Evolutionary conservation across 2,329 filamentous ascomycete genomes (phyloP).

Genomic region (Ascocoryne sarcoides): DNA sequence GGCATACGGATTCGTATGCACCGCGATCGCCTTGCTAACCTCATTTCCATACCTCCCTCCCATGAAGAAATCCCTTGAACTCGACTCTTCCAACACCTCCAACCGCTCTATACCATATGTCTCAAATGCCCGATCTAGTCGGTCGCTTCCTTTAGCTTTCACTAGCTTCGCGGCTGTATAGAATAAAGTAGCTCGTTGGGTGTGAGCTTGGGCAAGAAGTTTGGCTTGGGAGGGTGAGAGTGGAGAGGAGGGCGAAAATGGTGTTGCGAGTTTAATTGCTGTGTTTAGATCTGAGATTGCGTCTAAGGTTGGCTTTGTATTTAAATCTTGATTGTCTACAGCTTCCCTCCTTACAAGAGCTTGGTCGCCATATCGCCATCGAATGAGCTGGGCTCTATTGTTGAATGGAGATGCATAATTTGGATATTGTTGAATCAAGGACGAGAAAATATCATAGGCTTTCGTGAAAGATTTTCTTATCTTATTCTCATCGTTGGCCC

Average conservation of each 20-base stretch:
- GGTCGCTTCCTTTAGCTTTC: no score
- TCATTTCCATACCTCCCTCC: constrained; percentile 58
- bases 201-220: constrained; percentile 61
- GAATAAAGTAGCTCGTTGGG: constrained; percentile 60
- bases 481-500: background rate
- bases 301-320: no score
- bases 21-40: constrained; percentile 54
- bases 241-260: constrained; percentile 38
- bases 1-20: constrained; percentile 58
- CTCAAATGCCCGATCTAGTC: no score
- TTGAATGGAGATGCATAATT: constrained; percentile 65
- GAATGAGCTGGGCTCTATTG: constrained; percentile 61
- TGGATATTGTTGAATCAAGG: constrained; percentile 49
- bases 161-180: constrained; percentile 51
- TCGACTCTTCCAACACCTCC: constrained; percentile 34
- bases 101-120: constrained; percentile 5
- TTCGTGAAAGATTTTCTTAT: background rate
- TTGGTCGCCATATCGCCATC: constrained; percentile 53
- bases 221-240: constrained; percentile 57
- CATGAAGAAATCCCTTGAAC: constrained; percentile 53
- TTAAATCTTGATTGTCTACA: background rate
- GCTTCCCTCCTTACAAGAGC: constrained; percentile 32
- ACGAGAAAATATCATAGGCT: background rate
- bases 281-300: constrained; percentile 29
- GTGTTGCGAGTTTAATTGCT: constrained; percentile 40